Conservation (phyloP, 1,284 basidiomycete genomes). For the Cryptococcus jaspeensis region DNA sequence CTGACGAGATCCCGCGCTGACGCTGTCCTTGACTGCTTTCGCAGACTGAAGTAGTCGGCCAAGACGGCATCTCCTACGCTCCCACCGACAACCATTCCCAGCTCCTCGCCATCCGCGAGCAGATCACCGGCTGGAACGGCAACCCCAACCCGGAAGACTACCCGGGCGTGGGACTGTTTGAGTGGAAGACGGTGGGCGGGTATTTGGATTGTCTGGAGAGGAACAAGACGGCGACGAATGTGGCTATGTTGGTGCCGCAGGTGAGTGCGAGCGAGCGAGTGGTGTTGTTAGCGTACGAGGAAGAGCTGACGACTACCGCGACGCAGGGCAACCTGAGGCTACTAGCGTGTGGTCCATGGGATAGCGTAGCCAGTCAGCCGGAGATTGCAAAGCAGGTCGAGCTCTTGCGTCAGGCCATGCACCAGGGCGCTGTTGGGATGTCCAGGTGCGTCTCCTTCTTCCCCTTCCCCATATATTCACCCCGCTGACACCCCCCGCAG, state of each 20-base stretch:
- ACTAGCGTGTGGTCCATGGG: slow-evolving; percentile 41
- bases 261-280: slow-evolving; percentile 13
- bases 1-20: no score
- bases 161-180: slow-evolving; percentile 36
- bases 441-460: slow-evolving; percentile 30
- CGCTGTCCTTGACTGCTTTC: neutral
- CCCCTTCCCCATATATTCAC: neutral
- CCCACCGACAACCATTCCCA: slow-evolving; percentile 29
- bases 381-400: slow-evolving; percentile 34
- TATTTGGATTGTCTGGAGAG: slow-evolving; percentile 46
- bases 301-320: neutral
- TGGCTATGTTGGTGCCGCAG: slow-evolving; percentile 46
- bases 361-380: slow-evolving; percentile 22
- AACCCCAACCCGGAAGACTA: slow-evolving; percentile 42
- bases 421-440: slow-evolving; percentile 49
- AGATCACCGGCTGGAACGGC: slow-evolving; percentile 51
- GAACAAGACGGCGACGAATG: slow-evolving; percentile 42
- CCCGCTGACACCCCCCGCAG: slow-evolving; percentile 8
- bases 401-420: slow-evolving; percentile 35
- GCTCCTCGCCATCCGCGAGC: slow-evolving; percentile 34
- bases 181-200: slow-evolving; percentile 34
- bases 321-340: slow-evolving; percentile 46
- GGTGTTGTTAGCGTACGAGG: no score
- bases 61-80: slow-evolving; percentile 49
- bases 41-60: slow-evolving; percentile 48